Evolutionary conservation across 805 yeast genomes (phyloP), one percentile per base, ranked within the genome.

Genomic region (Suhomyces faveliae): DNA sequence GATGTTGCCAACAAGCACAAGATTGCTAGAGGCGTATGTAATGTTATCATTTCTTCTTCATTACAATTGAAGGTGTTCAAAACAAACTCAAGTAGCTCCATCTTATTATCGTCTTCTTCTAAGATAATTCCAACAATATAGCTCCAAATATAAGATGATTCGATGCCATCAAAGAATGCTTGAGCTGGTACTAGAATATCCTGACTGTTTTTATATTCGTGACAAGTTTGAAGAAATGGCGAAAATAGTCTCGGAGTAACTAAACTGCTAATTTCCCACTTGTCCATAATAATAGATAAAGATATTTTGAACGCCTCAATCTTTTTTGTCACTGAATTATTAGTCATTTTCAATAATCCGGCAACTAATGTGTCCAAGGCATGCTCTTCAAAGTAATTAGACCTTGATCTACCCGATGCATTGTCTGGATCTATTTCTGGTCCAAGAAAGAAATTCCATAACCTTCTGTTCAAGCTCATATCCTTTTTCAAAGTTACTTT

Each of bases 391-490:
- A 91, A 90, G 60, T 85, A 91, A 25, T 74, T 74, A 4, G 77
- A 63, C 47, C 83, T 64, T 5, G 51, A 20, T 66, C 49, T 27
- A 13, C 20, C 19, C 20, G 43, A 33, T 5, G 20, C n/a, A n/a
- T 45, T 25, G 40, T 46, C 30, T 15, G 48, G 12, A 2, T 60
- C 62, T 2, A 41, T 44, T 13, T 84, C 89, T 1, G 96, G 94
- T 0, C 98, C 97, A 23, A 92, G 66, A 6, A 94, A 69, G 96
- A 97, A 94, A 50, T 78, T 84, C 97, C 98, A 91, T 17, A 94
- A 74, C 57, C 99, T 78, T 65, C 99, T 77, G 64, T 94, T 94
- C 50, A 94, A 75, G 7, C 97, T 89, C 97, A 94, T 89, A 64
- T 94, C 99, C 56, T 84, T 84, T 40, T 85, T 81, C 39, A 89